These are phyloP conservation scores for Ophiostoma montium DNA, from an alignment of 2,329 filamentous ascomycete genomes.

Conservation along the genomic window DNA sequence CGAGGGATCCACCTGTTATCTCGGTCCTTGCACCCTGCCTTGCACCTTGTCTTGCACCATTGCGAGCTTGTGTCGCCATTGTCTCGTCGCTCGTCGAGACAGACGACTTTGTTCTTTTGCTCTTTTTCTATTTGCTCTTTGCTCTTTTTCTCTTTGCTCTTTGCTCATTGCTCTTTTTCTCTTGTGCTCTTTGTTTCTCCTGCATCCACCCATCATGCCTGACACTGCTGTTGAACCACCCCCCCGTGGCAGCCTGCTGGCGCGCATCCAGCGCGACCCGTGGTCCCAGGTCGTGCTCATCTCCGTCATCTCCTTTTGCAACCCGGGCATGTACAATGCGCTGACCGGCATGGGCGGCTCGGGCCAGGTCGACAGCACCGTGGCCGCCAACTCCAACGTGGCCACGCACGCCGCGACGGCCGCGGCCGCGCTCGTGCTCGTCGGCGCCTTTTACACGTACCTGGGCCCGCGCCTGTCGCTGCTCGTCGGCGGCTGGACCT, in stretches of 20 bases:
- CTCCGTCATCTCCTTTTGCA: slow-evolving; percentile 10
- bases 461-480: slow-evolving; percentile 56
- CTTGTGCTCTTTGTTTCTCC: not conserved
- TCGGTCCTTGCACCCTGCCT: too few species aligned
- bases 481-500: slow-evolving; percentile 59
- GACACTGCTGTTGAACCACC: too few species aligned
- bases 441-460: slow-evolving; percentile 56
- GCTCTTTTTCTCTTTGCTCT: not conserved
- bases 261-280: slow-evolving; percentile 7
- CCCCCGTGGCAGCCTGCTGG: not conserved
- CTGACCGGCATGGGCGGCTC: slow-evolving; percentile 18
- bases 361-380: slow-evolving; percentile 41
- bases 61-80: too few species aligned
- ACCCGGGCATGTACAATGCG: slow-evolving; percentile 17
- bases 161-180: not conserved
- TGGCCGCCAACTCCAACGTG: slow-evolving; percentile 38
- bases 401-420: slow-evolving; percentile 39
- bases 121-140: too few species aligned
- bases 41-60: too few species aligned
- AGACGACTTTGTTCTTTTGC: not conserved
- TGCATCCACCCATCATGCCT: not conserved
- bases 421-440: slow-evolving; percentile 14
- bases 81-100: too few species aligned
- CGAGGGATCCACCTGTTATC: too few species aligned
- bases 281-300: slow-evolving; percentile 11